Base-by-base conservation (phyloP, 345 rosid genomes). In the Dovyalis caffra region DNA sequence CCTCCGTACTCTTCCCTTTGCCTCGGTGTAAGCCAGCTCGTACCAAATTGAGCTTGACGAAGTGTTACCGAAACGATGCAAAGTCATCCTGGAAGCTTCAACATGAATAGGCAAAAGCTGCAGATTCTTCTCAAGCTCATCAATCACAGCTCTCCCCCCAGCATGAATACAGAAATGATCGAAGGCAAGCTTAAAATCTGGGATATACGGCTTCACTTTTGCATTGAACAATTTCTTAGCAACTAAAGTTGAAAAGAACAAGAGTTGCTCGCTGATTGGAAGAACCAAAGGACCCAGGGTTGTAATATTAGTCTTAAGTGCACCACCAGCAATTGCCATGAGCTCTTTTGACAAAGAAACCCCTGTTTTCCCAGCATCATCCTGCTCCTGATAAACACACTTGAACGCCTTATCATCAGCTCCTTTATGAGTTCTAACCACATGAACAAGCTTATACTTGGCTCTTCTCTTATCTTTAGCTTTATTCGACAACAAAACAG, bases 1-100 rank as follows among this genome's bases (percentile, higher is more conserved):
- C 86, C 81, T 91, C 60, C 82, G 81, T 88, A 91, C 90, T 87
- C 93, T 88, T 5, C 90, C 97, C 76, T 91, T 88, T 20, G 94
- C 94, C 68, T 92, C 97, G 0, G 75, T 93, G 73, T 93, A 93
- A 53, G 98, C 97, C 72, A 93, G 45, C 71, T 91, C 98, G 35
- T 93, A 93, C 98, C 98, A 93, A 9, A 93, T 93, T 0, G 97
- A 93, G 81, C 98, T 91, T 0, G 98, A 94, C 0, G 97, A 90
- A 16, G 97, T 93, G 90, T 93, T 93, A 16, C 98, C 97, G 64
- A 93, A 93, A 34, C 97, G 85, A 75, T 91, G 95, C 63, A 94
- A 80, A 2, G 98, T 87, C 98, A 94, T 94, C 16, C 98, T 76
- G 14, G 98, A 94, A 1, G 97, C 94, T 79, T 94, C 98, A 3